Evolutionary conservation across 2,329 filamentous ascomycete genomes (phyloP).

Genomic region (Purpureocillium lavendulum): DNA sequence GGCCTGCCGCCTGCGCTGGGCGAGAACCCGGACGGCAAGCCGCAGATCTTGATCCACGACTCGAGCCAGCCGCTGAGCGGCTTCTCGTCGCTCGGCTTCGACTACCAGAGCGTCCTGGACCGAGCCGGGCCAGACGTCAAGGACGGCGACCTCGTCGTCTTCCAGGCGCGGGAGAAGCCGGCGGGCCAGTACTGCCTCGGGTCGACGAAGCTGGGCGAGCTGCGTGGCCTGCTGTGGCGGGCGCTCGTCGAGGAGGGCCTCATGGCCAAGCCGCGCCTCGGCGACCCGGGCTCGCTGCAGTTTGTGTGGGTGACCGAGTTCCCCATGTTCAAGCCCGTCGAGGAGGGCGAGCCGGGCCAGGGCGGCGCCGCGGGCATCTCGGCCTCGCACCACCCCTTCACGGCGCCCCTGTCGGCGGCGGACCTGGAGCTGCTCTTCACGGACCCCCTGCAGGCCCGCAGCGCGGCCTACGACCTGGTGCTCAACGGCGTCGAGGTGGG

Average conservation of each 20-base stretch:
- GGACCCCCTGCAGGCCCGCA: conserved; percentile 63
- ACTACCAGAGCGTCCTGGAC: conserved; percentile 50
- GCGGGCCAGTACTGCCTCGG: conserved; percentile 49
- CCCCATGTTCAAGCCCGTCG: conserved; percentile 78
- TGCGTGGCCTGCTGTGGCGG: conserved; percentile 63
- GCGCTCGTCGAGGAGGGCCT: conserved; percentile 56
- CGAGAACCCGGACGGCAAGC: conserved; percentile 66
- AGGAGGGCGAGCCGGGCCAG: conserved; percentile 61
- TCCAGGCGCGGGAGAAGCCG: conserved; percentile 66
- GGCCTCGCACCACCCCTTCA: conserved; percentile 93
- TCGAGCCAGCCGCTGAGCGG: conserved; percentile 65
- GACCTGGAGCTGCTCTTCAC: conserved; percentile 70
- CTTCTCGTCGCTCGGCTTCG: conserved; percentile 62
- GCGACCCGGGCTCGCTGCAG: conserved; percentile 37
- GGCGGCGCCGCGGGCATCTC: conserved; percentile 72
- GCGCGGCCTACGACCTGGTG: conserved; percentile 92
- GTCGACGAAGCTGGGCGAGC: conserved; percentile 62
- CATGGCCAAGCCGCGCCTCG: conserved; percentile 32
- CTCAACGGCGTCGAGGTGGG: conserved; percentile 93
- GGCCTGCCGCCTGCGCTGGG: conserved; percentile 49
- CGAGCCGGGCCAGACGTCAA: conserved; percentile 33
- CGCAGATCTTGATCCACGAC: conserved; percentile 71
- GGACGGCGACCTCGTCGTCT: conserved; percentile 66
- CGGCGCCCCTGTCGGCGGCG: conserved; percentile 62
- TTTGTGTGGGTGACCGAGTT: conserved; percentile 88